Evolutionary conservation across 2,329 filamentous ascomycete species (phyloP).

Genomic region (Sclerotinia spermophila): DNA sequence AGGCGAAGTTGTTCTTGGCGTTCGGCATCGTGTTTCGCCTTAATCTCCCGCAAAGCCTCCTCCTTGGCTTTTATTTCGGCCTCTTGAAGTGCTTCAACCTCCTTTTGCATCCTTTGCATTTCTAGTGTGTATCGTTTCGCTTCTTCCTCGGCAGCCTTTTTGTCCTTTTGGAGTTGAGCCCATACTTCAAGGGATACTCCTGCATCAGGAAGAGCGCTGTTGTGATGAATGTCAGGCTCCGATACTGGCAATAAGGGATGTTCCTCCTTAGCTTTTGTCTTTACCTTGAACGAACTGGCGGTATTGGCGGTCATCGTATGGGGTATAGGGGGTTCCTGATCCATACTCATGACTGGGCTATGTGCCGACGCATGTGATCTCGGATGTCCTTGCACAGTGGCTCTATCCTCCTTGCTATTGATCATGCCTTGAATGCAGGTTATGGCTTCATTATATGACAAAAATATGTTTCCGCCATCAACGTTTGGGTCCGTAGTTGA

Average conservation of each 20-base stretch:
- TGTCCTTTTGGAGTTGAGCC: slow-evolving; percentile 55
- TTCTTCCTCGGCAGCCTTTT: slow-evolving; percentile 31
- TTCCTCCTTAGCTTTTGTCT: too few relatives aligned
- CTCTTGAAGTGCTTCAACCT: slow-evolving; percentile 12
- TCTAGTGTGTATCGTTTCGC: background rate
- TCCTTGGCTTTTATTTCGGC: slow-evolving; percentile 22
- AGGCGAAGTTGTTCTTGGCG: slow-evolving; percentile 16
- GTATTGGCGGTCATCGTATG: background rate
- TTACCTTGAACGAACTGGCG: background rate
- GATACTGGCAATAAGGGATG: too few relatives aligned
- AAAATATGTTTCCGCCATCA: too few relatives aligned
- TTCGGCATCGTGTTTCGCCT: slow-evolving; percentile 16
- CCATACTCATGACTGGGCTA: slow-evolving; percentile 16
- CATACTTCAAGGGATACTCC: slow-evolving; percentile 59
- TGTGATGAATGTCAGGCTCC: slow-evolving; percentile 15
- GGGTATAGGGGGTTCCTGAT: background rate
- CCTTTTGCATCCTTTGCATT: slow-evolving; percentile 5
- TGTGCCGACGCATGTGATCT: background rate
- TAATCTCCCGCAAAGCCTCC: slow-evolving; percentile 20
- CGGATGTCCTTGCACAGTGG: background rate
- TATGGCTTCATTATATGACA: slow-evolving; percentile 25
- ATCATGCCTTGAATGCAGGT: slow-evolving; percentile 31
- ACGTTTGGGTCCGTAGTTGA: slow-evolving; percentile 25
- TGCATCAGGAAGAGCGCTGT: too few relatives aligned
- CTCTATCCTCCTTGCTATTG: slow-evolving; percentile 20